These are phyloP conservation scores for Ceratocystis harringtonii DNA, from an alignment of 2,329 filamentous ascomycete species.

Conservation along the genomic window DNA sequence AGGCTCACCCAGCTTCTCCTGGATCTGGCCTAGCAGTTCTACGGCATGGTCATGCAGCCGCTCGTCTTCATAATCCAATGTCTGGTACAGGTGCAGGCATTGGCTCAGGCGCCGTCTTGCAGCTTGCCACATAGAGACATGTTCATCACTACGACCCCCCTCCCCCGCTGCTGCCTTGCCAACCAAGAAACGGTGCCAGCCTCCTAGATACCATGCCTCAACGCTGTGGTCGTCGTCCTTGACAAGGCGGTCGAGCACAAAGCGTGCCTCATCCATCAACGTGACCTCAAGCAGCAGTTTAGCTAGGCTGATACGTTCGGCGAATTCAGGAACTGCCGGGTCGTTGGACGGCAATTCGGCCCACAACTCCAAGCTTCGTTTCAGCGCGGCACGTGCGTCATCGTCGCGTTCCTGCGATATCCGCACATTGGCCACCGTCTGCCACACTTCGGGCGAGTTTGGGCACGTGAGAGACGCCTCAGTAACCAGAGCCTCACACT, in stretches of 20 bases:
- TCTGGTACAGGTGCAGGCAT: conserved; percentile 61
- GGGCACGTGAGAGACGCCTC: conserved; percentile 80
- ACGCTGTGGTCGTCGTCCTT: conserved; percentile 86
- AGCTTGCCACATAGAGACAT: conserved; percentile 44
- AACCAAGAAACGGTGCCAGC: conserved; percentile 75
- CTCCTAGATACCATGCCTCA: conserved; percentile 92
- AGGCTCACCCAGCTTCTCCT: conserved; percentile 46
- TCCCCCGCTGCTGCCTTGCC: conserved; percentile 36
- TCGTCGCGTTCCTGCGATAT: conserved; percentile 71
- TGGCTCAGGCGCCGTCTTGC: conserved; percentile 72
- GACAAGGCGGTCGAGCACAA: conserved; percentile 70
- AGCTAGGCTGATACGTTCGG: conserved; percentile 68
- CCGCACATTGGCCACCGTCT: conserved; percentile 84
- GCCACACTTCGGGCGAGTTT: conserved; percentile 72
- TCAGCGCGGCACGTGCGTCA: conserved; percentile 67
- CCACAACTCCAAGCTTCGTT: conserved; percentile 71
- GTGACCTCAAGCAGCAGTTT: conserved; percentile 80
- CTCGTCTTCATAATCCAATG: conserved; percentile 75
- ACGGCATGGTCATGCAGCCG: conserved; percentile 58
- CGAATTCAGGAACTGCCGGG: conserved; percentile 65
- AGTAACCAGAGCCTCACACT: conserved; percentile 77
- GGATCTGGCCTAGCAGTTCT: conserved; percentile 52
- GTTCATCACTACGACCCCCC: conserved; percentile 23
- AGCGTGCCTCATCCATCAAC: conserved; percentile 70
- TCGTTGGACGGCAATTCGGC: conserved; percentile 59